These are phyloP conservation scores for Eucalyptus regnans DNA, from an alignment of 345 rosid genomes.

Conservation along the genomic window DNA sequence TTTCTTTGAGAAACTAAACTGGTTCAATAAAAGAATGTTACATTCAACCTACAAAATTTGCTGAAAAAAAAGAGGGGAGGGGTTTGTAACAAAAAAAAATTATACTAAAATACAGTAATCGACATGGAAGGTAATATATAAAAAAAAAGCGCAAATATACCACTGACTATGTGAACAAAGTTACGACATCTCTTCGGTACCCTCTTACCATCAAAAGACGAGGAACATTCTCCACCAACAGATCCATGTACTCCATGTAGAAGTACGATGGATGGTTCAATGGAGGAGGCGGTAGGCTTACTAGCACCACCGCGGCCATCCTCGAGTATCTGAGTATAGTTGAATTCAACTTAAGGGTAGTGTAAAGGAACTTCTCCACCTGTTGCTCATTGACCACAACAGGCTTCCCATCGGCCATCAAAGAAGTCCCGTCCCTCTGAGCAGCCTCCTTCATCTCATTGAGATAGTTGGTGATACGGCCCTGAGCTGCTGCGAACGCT, in stretches of 20 bases:
- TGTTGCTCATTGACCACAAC: slow-evolving; percentile 73
- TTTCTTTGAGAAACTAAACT: not conserved
- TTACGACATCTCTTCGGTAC: slow-evolving; percentile 94
- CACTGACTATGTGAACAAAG: slow-evolving; percentile 68
- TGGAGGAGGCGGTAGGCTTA: slow-evolving; percentile 76
- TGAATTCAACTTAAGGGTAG: slow-evolving; percentile 75
- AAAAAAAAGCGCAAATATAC: not conserved
- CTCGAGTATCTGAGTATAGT: slow-evolving; percentile 69
- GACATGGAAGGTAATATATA: not conserved
- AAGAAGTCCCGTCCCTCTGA: slow-evolving; percentile 16
- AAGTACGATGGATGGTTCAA: slow-evolving; percentile 77
- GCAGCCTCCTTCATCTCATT: slow-evolving; percentile 51
- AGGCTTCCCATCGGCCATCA: slow-evolving; percentile 75
- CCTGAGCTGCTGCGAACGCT: slow-evolving; percentile 67
- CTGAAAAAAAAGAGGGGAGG: not conserved
- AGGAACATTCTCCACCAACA: slow-evolving; percentile 89
- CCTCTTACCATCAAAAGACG: slow-evolving; percentile 98
- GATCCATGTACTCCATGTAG: slow-evolving; percentile 99
- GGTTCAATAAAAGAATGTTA: not conserved
- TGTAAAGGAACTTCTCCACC: slow-evolving; percentile 76
- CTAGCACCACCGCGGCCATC: slow-evolving; percentile 92
- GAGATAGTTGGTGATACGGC: slow-evolving; percentile 54
- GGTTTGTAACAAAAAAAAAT: not conserved
- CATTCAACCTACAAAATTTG: not conserved
- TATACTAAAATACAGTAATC: not conserved